Evolutionary conservation across 768 basidiomycete species (phyloP).

Genomic region (Hypholoma sublateritium): DNA sequence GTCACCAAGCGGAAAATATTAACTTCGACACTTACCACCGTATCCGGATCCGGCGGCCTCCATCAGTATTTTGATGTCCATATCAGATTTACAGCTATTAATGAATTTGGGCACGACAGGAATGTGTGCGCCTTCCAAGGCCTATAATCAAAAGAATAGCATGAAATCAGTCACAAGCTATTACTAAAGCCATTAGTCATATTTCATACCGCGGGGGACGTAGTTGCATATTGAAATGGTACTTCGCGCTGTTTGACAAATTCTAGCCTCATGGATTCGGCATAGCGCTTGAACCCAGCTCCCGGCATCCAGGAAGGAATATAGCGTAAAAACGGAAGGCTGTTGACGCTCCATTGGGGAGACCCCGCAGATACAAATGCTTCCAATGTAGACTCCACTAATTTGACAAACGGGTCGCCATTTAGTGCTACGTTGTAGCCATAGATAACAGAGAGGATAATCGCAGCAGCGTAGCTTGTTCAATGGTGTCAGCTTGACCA

Average conservation of each 20-base stretch:
- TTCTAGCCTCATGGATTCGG: constrained; percentile 6
- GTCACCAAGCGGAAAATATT: too few species aligned
- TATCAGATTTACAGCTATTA: background rate
- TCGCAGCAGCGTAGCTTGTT: constrained; percentile 3
- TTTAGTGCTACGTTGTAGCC: constrained; percentile 15
- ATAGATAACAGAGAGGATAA: constrained; percentile 18
- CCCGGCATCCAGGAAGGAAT: constrained; percentile 22
- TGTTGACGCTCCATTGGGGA: constrained; percentile 7
- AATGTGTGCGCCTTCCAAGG: background rate
- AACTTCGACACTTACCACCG: background rate
- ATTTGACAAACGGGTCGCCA: constrained; percentile 20
- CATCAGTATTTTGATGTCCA: background rate
- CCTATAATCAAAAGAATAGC: background rate
- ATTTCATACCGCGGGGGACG: background rate
- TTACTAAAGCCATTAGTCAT: background rate
- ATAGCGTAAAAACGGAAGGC: constrained; percentile 14
- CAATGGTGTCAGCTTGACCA: background rate
- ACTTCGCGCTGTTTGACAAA: constrained; percentile 1
- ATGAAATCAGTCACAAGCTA: background rate
- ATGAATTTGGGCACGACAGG: background rate
- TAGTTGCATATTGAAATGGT: background rate
- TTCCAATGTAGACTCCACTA: constrained; percentile 25
- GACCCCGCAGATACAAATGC: constrained; percentile 14
- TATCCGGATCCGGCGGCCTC: background rate
- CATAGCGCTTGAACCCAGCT: constrained; percentile 3